A percentile compares a stretch with the other conserved stretches of the same genome.
Conservation (phyloP, 2,329 filamentous ascomycete genomes). For the Fusarium verticillioides region DNA sequence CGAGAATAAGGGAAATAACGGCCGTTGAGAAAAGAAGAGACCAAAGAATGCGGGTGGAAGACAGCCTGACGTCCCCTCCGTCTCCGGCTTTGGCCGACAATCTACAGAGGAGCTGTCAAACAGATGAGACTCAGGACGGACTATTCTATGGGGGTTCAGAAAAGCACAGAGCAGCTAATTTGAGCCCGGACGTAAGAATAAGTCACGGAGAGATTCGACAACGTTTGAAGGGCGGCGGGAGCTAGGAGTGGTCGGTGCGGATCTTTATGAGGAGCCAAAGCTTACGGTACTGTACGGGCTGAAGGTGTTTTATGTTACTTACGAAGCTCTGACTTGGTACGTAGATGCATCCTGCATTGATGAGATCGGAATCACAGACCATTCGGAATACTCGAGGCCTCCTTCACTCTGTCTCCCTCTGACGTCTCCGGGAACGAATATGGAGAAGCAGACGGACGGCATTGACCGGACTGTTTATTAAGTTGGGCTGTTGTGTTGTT, state of each 20-base stretch:
- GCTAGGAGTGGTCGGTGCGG: constrained; percentile 30
- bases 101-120: background rate
- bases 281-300: background rate
- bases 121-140: background rate
- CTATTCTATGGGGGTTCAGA: background rate
- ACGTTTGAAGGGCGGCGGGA: constrained; percentile 10
- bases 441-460: background rate
- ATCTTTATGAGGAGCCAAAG: constrained; percentile 10
- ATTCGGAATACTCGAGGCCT: background rate
- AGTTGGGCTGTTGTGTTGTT: background rate
- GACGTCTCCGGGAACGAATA: background rate
- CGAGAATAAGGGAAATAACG: background rate
- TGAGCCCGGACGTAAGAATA: constrained; percentile 4
- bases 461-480: background rate
- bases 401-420: background rate
- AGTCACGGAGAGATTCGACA: constrained; percentile 9
- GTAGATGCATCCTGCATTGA: constrained; percentile 4
- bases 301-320: background rate
- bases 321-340: background rate
- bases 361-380: constrained; percentile 18
- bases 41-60: background rate
- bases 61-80: background rate
- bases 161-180: constrained; percentile 7
- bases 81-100: constrained; percentile 43
- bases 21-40: background rate